These are phyloP conservation scores for Pyrenopolyporus hunteri DNA, from an alignment of 495 filamentous ascomycete species.

Conservation along the genomic window DNA sequence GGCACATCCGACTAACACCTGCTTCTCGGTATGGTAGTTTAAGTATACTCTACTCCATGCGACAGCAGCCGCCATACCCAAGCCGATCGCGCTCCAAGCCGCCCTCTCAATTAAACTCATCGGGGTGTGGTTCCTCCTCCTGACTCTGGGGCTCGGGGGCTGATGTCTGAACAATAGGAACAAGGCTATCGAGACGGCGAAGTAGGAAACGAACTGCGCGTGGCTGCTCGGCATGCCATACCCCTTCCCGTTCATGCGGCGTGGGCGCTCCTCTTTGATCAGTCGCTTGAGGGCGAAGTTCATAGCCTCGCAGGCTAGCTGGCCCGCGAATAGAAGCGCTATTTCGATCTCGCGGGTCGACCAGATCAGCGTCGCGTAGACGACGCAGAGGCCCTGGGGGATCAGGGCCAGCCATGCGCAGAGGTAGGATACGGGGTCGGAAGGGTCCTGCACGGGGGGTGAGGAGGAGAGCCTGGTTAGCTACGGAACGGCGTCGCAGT, in stretches of 20 bases:
- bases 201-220: conserved; percentile 92
- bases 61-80: conserved; percentile 69
- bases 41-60: conserved; percentile 85
- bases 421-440: conserved; percentile 80
- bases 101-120: conserved; percentile 64
- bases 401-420: conserved; percentile 94
- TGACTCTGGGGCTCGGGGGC: conserved; percentile 49
- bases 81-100: conserved; percentile 60
- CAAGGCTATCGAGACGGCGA: conserved; percentile 78
- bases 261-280: conserved; percentile 90
- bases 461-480: conserved; percentile 5
- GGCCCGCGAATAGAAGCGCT: conserved; percentile 86
- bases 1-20: conserved; percentile 79
- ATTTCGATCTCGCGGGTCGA: conserved; percentile 90
- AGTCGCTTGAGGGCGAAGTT: conserved; percentile 89
- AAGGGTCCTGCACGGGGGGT: conserved; percentile 69
- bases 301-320: conserved; percentile 90
- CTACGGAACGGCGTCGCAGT: neutral
- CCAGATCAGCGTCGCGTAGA: conserved; percentile 89
- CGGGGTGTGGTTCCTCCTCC: conserved; percentile 50
- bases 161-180: conserved; percentile 82
- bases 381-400: conserved; percentile 86
- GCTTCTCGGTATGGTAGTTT: conserved; percentile 87
- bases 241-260: conserved; percentile 83
- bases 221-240: conserved; percentile 99